These are phyloP conservation scores for Neoboletus brunneissimus DNA, from an alignment of 768 basidiomycete species.

Conservation along the genomic window DNA sequence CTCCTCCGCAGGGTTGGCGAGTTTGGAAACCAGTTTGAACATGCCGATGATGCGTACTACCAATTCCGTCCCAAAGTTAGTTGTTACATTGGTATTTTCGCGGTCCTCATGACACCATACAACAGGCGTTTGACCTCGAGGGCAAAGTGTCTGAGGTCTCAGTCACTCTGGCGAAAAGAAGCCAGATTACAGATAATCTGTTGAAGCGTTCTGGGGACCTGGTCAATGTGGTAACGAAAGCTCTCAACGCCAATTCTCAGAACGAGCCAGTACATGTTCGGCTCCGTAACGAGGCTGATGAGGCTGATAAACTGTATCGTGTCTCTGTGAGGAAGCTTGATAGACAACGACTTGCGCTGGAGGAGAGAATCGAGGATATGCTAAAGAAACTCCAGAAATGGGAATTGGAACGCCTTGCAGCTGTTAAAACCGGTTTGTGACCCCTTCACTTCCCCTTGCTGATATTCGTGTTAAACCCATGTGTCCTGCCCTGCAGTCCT, in stretches of 20 bases:
- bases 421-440: constrained; percentile 74
- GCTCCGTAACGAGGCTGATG: constrained; percentile 73
- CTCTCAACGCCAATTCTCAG: constrained; percentile 45
- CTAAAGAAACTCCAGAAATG: constrained; percentile 78
- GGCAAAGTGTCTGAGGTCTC: constrained; percentile 24
- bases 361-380: constrained; percentile 82
- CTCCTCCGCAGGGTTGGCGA: constrained; percentile 75
- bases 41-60: constrained; percentile 75
- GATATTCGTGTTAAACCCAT: neutral
- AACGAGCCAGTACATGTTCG: constrained; percentile 68
- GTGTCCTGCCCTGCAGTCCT: constrained; percentile 48
- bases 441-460: constrained; percentile 1
- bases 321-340: constrained; percentile 80
- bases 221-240: constrained; percentile 71
- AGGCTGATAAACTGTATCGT: constrained; percentile 78
- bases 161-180: constrained; percentile 27
- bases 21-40: constrained; percentile 77
- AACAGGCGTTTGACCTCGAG: constrained; percentile 31
- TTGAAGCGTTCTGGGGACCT: constrained; percentile 68
- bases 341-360: constrained; percentile 77
- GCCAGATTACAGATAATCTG: constrained; percentile 49
- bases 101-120: constrained; percentile 19
- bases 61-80: constrained; percentile 79
- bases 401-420: constrained; percentile 80
- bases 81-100: constrained; percentile 11